These are phyloP conservation scores for Pyrenochaeta sp. DNA, from an alignment of 2,329 filamentous ascomycete species.

Conservation along the genomic window DNA sequence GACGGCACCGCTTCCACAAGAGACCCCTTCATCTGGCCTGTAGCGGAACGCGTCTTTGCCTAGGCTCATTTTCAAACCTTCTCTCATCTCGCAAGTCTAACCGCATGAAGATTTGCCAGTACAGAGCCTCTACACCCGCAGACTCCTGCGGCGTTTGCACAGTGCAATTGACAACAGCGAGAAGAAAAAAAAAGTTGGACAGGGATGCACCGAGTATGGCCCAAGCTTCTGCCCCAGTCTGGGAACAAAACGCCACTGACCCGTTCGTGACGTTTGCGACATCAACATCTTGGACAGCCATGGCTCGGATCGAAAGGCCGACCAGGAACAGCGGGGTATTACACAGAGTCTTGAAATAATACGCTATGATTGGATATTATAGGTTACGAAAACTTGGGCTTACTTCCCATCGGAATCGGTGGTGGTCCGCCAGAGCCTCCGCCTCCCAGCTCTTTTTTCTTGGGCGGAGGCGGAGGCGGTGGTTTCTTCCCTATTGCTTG, in stretches of 20 bases:
- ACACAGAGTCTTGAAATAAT: not conserved
- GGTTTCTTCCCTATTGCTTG: slow-evolving; percentile 58
- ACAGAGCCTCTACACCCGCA: not conserved
- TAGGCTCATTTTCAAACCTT: not conserved
- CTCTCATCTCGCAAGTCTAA: slow-evolving; percentile 25
- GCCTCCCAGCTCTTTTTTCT: slow-evolving; percentile 62
- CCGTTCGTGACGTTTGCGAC: not conserved
- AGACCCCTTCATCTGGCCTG: not conserved
- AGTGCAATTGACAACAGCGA: not conserved
- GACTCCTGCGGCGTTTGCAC: not conserved
- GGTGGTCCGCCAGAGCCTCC: slow-evolving; percentile 55
- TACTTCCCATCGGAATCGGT: slow-evolving; percentile 66
- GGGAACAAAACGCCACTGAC: slow-evolving; percentile 2
- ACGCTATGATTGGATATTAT: not conserved
- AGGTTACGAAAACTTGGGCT: slow-evolving; percentile 55
- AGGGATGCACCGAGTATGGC: not conserved
- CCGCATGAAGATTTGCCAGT: not conserved
- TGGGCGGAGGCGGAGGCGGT: slow-evolving; percentile 66
- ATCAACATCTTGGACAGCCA: not conserved
- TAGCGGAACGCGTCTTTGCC: not conserved
- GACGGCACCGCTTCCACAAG: not conserved
- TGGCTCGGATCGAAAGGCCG: not conserved
- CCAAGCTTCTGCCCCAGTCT: not conserved
- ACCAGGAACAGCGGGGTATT: not conserved
- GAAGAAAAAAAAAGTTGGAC: not conserved